phyloP scores from a whole-genome alignment of 306 rosid genomes.

The Acacia melanoxylon region DNA sequence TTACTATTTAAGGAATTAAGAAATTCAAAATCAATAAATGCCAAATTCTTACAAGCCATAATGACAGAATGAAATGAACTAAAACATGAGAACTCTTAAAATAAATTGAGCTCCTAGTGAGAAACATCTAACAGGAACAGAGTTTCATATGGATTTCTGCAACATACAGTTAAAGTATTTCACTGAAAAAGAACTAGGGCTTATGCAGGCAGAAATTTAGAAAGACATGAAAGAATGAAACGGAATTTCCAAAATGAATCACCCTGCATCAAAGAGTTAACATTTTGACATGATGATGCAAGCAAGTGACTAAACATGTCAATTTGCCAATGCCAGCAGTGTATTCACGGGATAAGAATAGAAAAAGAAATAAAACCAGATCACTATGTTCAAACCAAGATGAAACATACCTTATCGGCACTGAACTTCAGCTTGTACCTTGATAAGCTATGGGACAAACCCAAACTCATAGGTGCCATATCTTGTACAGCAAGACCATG shows the following conservation, averaged over 20 bases:
- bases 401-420: slow-evolving; percentile 76
- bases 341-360: neutral
- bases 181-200: neutral
- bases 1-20: neutral
- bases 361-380: neutral
- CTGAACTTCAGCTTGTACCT: slow-evolving; percentile 92
- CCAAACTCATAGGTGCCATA: slow-evolving; percentile 96
- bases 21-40: neutral
- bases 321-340: neutral
- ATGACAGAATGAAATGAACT: neutral
- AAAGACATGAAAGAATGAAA: neutral
- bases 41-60: neutral
- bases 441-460: slow-evolving; percentile 90
- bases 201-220: neutral
- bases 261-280: neutral
- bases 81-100: neutral
- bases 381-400: neutral
- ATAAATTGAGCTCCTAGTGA: neutral
- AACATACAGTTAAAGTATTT: neutral
- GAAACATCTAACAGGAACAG: neutral
- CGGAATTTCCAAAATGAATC: neutral
- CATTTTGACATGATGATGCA: neutral
- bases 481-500: slow-evolving; percentile 84
- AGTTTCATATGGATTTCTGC: neutral
- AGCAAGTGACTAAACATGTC: neutral